Percentiles rank a stretch among this genome's conserved stretches.
These are phyloP conservation scores for Ophiostoma tasmaniense DNA, from an alignment of 2,329 filamentous ascomycete species.

Conservation along the genomic window DNA sequence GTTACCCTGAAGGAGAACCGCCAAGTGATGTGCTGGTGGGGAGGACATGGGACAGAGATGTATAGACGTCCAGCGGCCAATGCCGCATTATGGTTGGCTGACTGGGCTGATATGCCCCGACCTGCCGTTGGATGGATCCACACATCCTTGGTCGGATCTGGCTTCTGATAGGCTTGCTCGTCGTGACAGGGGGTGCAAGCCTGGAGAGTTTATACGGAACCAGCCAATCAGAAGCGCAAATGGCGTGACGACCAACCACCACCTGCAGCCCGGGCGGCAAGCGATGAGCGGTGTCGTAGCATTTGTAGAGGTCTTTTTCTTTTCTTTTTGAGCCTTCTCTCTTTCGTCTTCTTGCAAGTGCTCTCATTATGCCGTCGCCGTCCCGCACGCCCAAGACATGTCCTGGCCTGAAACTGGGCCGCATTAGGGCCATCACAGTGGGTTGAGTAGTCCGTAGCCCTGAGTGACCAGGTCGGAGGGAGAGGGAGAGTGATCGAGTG, in stretches of 20 bases:
- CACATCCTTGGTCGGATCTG: slow-evolving; percentile 24
- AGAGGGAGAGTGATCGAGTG: neutral
- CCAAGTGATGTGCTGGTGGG: slow-evolving; percentile 8
- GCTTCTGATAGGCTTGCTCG: slow-evolving; percentile 25
- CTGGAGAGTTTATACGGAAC: neutral
- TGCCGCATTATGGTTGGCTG: slow-evolving; percentile 14
- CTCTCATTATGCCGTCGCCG: slow-evolving; percentile 12
- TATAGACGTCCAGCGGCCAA: slow-evolving; percentile 14
- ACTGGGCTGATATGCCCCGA: slow-evolving; percentile 9
- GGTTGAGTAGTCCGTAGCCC: neutral
- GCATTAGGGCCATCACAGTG: slow-evolving; percentile 12
- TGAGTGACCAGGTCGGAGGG: neutral
- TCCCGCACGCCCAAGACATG: neutral
- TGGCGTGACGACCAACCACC: slow-evolving; percentile 34
- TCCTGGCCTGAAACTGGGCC: slow-evolving; percentile 15
- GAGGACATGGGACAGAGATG: neutral
- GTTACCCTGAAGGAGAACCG: neutral
- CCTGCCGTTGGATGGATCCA: slow-evolving; percentile 17
- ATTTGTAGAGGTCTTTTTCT: neutral
- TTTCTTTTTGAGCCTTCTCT: neutral
- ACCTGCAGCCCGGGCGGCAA: slow-evolving; percentile 38
- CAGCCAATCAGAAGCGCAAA: slow-evolving; percentile 32
- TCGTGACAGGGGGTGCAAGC: slow-evolving; percentile 13
- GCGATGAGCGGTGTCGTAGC: slow-evolving; percentile 10
- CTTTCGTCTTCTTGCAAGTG: neutral